Conservation (phyloP, 2,329 filamentous ascomycete species). For the Cytospora paraplurivora region DNA sequence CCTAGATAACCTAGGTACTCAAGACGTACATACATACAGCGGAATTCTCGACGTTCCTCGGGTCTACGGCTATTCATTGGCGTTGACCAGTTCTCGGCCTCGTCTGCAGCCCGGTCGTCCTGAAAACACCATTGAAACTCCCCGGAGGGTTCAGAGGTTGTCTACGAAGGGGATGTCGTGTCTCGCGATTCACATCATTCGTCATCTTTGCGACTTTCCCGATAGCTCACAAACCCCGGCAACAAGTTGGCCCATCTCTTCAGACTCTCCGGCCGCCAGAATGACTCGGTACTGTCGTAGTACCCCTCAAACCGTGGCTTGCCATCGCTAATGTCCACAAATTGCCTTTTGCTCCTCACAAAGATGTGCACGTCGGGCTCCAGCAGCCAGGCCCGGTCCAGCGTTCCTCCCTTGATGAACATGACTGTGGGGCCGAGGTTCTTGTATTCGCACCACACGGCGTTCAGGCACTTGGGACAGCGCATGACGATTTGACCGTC, state of each 20-base stretch:
- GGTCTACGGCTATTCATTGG: no score
- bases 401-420: slow-evolving; percentile 48
- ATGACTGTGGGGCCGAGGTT: slow-evolving; percentile 37
- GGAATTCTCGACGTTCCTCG: no score
- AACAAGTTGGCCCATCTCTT: slow-evolving; percentile 36
- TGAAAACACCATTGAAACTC: no score
- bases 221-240: slow-evolving; percentile 27
- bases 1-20: no score
- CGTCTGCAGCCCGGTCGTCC: no score
- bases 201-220: slow-evolving; percentile 3
- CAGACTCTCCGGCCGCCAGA: slow-evolving; percentile 40
- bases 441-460: slow-evolving; percentile 47
- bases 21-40: no score
- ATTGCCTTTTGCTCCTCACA: slow-evolving; percentile 41
- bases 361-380: slow-evolving; percentile 51
- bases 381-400: slow-evolving; percentile 43
- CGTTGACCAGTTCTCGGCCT: no score
- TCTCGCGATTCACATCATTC: background rate
- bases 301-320: slow-evolving; percentile 42
- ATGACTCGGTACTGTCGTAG: slow-evolving; percentile 37
- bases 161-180: no score
- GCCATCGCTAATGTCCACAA: slow-evolving; percentile 41
- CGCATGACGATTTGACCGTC: slow-evolving; percentile 44
- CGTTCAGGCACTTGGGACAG: slow-evolving; percentile 46
- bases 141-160: no score